Evolutionary conservation across 106 monocot genomes (phyloP).

Genomic region (Dendrobium huoshanense): DNA sequence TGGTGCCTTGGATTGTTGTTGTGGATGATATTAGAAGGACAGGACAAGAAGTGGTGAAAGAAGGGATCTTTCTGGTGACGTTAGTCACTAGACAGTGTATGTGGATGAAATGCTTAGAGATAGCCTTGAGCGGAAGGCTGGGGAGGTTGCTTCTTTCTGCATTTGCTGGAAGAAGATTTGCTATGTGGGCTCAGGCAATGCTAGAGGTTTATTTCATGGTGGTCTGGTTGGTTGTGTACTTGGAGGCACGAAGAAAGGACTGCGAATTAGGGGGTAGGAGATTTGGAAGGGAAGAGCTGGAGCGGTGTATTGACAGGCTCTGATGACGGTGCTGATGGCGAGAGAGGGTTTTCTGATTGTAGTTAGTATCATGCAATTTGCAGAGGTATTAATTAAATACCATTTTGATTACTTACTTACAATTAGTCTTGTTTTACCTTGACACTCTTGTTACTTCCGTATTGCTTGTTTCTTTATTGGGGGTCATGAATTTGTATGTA

Average conservation of each 20-base stretch:
- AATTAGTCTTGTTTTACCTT: not conserved
- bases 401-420: conserved; percentile 1
- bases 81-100: conserved; percentile 30
- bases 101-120: conserved; percentile 46
- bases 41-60: conserved; percentile 38
- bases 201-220: conserved; percentile 77
- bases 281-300: conserved; percentile 54
- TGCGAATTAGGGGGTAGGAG: conserved; percentile 33
- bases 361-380: conserved; percentile 5
- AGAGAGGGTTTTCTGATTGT: not conserved
- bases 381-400: conserved; percentile 9
- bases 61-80: conserved; percentile 40
- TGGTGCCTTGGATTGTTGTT: conserved; percentile 51
- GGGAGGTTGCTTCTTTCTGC: conserved; percentile 27
- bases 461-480: not conserved
- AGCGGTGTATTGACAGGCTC: conserved; percentile 33
- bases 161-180: conserved; percentile 34
- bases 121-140: conserved; percentile 37
- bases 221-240: conserved; percentile 58
- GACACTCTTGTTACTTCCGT: not conserved
- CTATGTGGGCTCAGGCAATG: conserved; percentile 28
- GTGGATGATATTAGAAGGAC: conserved; percentile 35
- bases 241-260: conserved; percentile 40
- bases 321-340: conserved; percentile 3
- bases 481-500: not conserved